These are phyloP conservation scores for Phytophthora sp. DNA, from an alignment of 352 stramenopile genomes.

Conservation along the genomic window DNA sequence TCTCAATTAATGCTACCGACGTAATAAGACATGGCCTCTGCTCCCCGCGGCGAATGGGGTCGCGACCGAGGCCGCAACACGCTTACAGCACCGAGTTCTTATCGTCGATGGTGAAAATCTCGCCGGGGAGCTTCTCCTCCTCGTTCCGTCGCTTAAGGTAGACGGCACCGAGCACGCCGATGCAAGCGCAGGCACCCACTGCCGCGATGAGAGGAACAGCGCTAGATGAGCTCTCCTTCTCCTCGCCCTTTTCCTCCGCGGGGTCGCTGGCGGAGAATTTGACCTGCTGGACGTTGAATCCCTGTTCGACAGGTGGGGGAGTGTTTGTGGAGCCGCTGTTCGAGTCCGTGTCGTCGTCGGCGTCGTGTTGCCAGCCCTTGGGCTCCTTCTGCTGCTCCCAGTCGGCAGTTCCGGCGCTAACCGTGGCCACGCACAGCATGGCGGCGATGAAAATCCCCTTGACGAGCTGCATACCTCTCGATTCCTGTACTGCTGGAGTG, in stretches of 20 bases:
- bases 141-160: constrained; percentile 65
- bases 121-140: constrained; percentile 53
- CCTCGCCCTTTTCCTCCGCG: constrained; percentile 13
- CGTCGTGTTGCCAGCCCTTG: constrained; percentile 1
- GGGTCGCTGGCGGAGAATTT: constrained; percentile 44
- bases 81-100: constrained; percentile 79
- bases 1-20: constrained; percentile 44
- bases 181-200: constrained; percentile 47
- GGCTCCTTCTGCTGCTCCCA: constrained; percentile 12
- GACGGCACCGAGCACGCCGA: constrained; percentile 51
- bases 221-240: constrained; percentile 12
- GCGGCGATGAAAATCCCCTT: constrained; percentile 33
- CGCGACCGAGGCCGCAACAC: constrained; percentile 2
- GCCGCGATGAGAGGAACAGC: constrained; percentile 34
- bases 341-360: constrained; percentile 4
- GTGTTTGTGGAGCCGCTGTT: background rate
- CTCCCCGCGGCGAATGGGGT: background rate
- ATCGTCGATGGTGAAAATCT: constrained; percentile 82
- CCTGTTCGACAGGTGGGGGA: constrained; percentile 9
- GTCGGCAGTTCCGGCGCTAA: constrained; percentile 19
- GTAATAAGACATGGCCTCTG: constrained; percentile 41
- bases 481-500: background rate
- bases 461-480: constrained; percentile 34
- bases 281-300: constrained; percentile 49
- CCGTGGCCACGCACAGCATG: constrained; percentile 18